Evolutionary conservation across 129 eudicot species (phyloP), one percentile per base, ranked within the genome.

Genomic region (Apium graveolens): DNA sequence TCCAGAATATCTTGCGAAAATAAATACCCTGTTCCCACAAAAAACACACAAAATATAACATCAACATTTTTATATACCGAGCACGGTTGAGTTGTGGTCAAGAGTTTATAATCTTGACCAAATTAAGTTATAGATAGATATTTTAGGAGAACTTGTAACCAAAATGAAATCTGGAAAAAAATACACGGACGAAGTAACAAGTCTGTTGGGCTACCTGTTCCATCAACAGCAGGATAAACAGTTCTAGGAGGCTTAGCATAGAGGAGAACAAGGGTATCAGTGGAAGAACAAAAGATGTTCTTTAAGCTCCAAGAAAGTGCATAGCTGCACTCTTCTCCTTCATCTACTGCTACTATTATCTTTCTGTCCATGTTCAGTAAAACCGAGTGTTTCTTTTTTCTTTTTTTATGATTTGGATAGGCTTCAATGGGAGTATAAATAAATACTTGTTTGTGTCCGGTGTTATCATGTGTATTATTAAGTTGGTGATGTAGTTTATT

Each of bases 301-400:
- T 85, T 76, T 6, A 91, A 85, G 45, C 95, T 91, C 98, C 98
- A 93, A 7, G 91, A 83, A 3, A 93, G 87, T 0, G 98, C 98
- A 70, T 93, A 89, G 16, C 62, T 46, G 85, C 98, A 89, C 87
- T 93, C 95, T 11, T 91, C 95, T 13, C 93, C 84, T 81, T 87
- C 89, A 29, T 93, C 98, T 1, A 93, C 86, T 0, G 91, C 97
- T 29, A 93, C 96, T 53, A 93, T 81, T n/a, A 93, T 89, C 87
- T 86, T 89, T 14, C 95, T 85, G 74, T 80, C 81, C 77, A 74
- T 74, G 20, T n/a, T n/a, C 32, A n/a, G 3, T n/a, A 60, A 49
- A 17, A 9, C 3, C 0, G 26, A 3, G 4, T 72, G 16, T 38
- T 29, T 65, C 3, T 0, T 60, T 24, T 37, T 4, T 38, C 5